Conservation (phyloP, 352 stramenopile species). For the Phytophthora capsici region DNA sequence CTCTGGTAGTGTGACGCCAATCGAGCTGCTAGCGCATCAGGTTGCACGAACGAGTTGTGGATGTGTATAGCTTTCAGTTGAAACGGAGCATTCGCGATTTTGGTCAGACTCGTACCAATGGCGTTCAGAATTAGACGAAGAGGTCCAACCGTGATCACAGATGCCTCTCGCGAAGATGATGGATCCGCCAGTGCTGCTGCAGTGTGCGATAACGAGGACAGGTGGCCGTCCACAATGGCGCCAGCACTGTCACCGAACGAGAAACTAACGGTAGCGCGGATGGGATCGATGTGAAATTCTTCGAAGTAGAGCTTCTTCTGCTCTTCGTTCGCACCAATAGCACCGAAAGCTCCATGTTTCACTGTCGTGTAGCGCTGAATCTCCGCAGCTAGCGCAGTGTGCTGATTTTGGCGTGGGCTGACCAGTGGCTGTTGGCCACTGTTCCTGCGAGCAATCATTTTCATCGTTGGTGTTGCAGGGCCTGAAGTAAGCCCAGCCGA, state of each 20-base stretch:
- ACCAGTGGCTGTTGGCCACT: conserved; percentile 20
- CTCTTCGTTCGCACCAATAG: conserved; percentile 56
- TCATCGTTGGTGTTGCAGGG: conserved; percentile 41
- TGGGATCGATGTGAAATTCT: conserved; percentile 88
- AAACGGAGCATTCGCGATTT: conserved; percentile 91
- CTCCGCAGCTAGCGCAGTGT: conserved; percentile 39
- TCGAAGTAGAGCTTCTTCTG: conserved; percentile 91
- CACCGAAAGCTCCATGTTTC: conserved; percentile 39
- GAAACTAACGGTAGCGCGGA: conserved; percentile 86
- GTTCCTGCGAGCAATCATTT: conserved; percentile 34
- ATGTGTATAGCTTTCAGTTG: conserved; percentile 79
- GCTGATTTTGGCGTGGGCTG: conserved; percentile 32
- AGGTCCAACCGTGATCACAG: conserved; percentile 71
- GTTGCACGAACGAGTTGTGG: conserved; percentile 86
- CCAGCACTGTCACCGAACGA: conserved; percentile 75
- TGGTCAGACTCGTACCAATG: conserved; percentile 87
- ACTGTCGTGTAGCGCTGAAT: conserved; percentile 41
- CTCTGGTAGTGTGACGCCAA: conserved; percentile 88
- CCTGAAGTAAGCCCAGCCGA: conserved; percentile 45
- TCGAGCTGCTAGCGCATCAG: conserved; percentile 69
- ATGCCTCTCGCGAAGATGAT: conserved; percentile 40
- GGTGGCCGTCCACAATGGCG: conserved; percentile 68
- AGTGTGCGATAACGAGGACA: conserved; percentile 42
- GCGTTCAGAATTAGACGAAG: conserved; percentile 87
- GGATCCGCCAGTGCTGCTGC: conserved; percentile 32